These are phyloP conservation scores for Phytopythium kandeliae DNA, from an alignment of 352 stramenopile genomes.

Conservation along the genomic window DNA sequence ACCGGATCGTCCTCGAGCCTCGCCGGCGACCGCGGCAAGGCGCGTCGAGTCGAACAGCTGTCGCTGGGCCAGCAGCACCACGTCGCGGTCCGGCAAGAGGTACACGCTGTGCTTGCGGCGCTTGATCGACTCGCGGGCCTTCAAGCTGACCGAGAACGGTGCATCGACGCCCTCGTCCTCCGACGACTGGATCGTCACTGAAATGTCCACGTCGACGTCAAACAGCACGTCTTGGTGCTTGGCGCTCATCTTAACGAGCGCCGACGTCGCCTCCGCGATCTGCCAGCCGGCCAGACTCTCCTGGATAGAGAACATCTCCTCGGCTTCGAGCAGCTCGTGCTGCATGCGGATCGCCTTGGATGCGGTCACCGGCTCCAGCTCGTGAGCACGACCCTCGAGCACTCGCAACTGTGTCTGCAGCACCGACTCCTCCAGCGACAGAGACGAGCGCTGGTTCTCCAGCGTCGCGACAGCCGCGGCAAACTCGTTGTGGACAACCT, in stretches of 20 bases:
- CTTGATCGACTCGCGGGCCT: conserved; percentile 25
- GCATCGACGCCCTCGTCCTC: neutral
- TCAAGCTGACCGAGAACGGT: neutral
- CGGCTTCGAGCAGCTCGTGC: conserved; percentile 35
- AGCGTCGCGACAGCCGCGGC: conserved; percentile 43
- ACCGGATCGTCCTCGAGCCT: conserved; percentile 1
- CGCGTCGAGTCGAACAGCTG: conserved; percentile 39
- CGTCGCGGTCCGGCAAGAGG: conserved; percentile 31
- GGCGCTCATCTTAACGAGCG: conserved; percentile 32
- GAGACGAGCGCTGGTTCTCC: conserved; percentile 49
- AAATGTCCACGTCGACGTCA: conserved; percentile 31
- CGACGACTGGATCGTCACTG: conserved; percentile 24
- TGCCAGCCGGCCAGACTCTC: conserved; percentile 45
- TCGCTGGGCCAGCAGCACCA: conserved; percentile 40
- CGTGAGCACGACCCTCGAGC: conserved; percentile 37
- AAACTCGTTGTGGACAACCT: conserved; percentile 57
- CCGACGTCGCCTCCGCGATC: conserved; percentile 37
- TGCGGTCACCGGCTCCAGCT: conserved; percentile 41
- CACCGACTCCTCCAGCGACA: conserved; percentile 65
- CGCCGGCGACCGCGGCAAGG: conserved; percentile 16
- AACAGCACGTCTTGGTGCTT: conserved; percentile 48
- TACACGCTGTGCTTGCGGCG: conserved; percentile 27
- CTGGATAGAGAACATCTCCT: conserved; percentile 53
- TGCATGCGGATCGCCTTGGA: conserved; percentile 16
- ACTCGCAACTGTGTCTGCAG: conserved; percentile 52